Base-by-base conservation (phyloP, 305 asterid species). In the Caryopteris hybrid region DNA sequence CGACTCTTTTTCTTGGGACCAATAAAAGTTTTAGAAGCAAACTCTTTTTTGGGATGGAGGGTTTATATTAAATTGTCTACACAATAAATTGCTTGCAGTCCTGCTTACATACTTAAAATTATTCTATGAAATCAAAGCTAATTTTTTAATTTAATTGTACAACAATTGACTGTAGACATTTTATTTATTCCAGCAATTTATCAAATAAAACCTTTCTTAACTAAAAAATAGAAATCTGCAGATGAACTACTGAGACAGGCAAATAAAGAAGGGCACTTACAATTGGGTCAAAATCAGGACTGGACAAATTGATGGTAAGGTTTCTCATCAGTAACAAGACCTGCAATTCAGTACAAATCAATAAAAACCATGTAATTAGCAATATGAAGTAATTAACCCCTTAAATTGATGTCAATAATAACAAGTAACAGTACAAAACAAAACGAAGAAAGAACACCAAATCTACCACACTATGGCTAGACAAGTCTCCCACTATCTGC, bases 261-360 rank as follows among this genome's bases (percentile, higher is more conserved):
- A 54, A 60, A 50, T 57, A 58, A 67, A 69, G 64, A 74, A 70
- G n/a, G 50, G 59, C 69, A 80, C 95, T 88, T 78, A 93, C 97
- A 57, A 90, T 74, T 64, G 96, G 84, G 76, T 88, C 95, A 70
- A 84, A 90, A 66, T 88, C 95, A 23, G 97, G 98, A 76, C 75
- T 85, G 51, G 97, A 79, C 81, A 92, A 82, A 83, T 92, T 92
- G 82, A 86, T 61, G 59, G 91, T 84, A 64, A 92, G 98, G 74
- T 92, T 92, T 68, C 80, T 84, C 95, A 90, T 88, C 90, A 92
- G 75, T 80, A 92, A 70, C 76, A 90, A 61, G 75, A 88, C 98
- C 98, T 92, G 93, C 89, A 84, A 76, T 52, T 66, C 74, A 74
- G 65, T 22, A 29, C 27, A 18, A 74, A 53, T 17, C 63, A 69